Conservation (phyloP, 148 eudicot genomes). For the Spergularia marina region DNA sequence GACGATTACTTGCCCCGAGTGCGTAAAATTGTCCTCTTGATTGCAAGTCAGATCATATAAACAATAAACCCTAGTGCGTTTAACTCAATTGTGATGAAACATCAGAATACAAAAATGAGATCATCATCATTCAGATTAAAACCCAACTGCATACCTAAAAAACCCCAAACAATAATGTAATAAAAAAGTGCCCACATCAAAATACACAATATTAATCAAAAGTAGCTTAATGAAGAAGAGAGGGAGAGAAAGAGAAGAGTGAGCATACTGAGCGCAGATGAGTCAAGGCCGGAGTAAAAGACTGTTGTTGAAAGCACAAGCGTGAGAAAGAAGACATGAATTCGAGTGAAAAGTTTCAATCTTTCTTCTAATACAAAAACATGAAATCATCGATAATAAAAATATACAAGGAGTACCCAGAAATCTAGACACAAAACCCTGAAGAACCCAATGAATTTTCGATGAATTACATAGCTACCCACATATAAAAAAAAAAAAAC, state of each 20-base stretch:
- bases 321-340: too few relatives aligned
- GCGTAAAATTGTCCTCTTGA: not conserved
- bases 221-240: not conserved
- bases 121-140: not conserved
- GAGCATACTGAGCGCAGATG: slow-evolving; percentile 14
- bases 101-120: not conserved
- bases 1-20: not conserved
- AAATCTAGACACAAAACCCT: too few relatives aligned
- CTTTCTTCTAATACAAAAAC: too few relatives aligned
- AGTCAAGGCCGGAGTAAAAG: not conserved
- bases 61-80: slow-evolving; percentile 6
- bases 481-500: not conserved
- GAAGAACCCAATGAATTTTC: not conserved
- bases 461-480: not conserved
- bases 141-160: not conserved
- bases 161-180: not conserved
- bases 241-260: not conserved
- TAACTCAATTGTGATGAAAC: not conserved
- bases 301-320: not conserved
- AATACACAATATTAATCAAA: not conserved
- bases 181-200: not conserved
- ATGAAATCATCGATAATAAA: too few relatives aligned
- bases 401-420: too few relatives aligned
- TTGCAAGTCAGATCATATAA: too few relatives aligned
- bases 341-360: too few relatives aligned